Conservation (phyloP, 148 eudicot genomes). For the Nepenthes gracilis region DNA sequence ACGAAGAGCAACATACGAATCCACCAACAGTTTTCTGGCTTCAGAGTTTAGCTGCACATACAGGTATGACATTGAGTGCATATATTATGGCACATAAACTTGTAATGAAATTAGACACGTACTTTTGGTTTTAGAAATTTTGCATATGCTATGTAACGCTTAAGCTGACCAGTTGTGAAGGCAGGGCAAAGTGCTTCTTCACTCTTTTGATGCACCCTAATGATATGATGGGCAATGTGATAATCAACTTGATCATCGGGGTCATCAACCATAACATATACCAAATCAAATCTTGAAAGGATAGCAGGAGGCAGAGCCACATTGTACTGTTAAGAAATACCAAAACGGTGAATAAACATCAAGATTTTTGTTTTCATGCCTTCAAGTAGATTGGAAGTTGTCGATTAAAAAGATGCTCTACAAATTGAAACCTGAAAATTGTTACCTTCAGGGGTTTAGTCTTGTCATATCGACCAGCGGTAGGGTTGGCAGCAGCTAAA, state of each 20-base stretch:
- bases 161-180: conserved; percentile 80
- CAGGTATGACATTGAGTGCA: neutral
- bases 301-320: conserved; percentile 98
- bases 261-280: conserved; percentile 96
- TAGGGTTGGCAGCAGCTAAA: conserved; percentile 98
- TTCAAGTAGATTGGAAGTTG: neutral
- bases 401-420: neutral
- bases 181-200: conserved; percentile 85
- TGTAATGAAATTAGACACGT: conserved; percentile 1
- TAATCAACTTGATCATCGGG: conserved; percentile 96
- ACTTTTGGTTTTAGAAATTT: conserved; percentile 92
- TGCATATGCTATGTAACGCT: conserved; percentile 83
- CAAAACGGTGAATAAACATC: neutral
- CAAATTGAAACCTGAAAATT: neutral
- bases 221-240: conserved; percentile 90
- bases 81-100: neutral
- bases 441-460: conserved; percentile 85
- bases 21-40: conserved; percentile 77
- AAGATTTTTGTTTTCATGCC: neutral
- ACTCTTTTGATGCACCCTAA: conserved; percentile 86
- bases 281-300: conserved; percentile 97
- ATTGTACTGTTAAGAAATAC: conserved; percentile 59
- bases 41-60: conserved; percentile 57
- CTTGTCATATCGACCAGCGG: conserved; percentile 97
- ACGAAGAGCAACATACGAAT: conserved; percentile 81